A percentile compares a stretch with the other conserved stretches of the same genome.
Conservation (phyloP, 2,329 filamentous ascomycete species). For the Aspergillus alliaceus region DNA sequence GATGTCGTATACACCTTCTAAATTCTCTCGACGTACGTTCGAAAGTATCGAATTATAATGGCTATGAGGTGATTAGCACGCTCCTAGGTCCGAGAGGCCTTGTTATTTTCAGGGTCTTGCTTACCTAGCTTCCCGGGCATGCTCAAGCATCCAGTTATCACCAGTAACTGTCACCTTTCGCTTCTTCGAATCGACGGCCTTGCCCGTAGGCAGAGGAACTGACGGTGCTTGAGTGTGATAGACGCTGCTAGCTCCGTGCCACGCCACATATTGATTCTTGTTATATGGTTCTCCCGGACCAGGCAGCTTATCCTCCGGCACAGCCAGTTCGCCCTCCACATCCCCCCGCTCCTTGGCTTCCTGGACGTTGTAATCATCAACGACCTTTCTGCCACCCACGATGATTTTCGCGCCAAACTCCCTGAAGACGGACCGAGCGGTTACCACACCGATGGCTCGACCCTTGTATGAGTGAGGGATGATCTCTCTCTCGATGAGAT, state of each 20-base stretch:
- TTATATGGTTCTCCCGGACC: constrained; percentile 86
- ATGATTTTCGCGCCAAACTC: constrained; percentile 95
- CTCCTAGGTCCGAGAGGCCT: background rate
- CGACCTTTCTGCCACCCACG: constrained; percentile 81
- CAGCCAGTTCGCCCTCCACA: constrained; percentile 85
- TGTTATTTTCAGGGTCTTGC: constrained; percentile 23
- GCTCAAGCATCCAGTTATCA: constrained; percentile 94
- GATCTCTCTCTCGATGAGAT: constrained; percentile 91
- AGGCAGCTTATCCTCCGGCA: constrained; percentile 79
- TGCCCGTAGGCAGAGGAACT: constrained; percentile 72
- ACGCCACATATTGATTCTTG: constrained; percentile 97
- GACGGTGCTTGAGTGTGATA: constrained; percentile 82
- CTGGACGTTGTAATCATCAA: constrained; percentile 85
- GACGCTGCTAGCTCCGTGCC: constrained; percentile 94
- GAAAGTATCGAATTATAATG: constrained; percentile 79
- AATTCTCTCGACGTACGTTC: constrained; percentile 66
- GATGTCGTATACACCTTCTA: constrained; percentile 81
- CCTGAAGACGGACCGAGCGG: constrained; percentile 91
- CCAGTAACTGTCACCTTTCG: constrained; percentile 85
- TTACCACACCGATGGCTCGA: constrained; percentile 93
- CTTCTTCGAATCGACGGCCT: constrained; percentile 74
- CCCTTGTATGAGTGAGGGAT: constrained; percentile 99
- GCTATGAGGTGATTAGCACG: constrained; percentile 48
- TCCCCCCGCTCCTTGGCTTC: constrained; percentile 74
- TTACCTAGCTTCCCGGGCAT: constrained; percentile 86